phyloP scores from a whole-genome alignment of 331 rosid genomes.

The Quercus lobata region DNA sequence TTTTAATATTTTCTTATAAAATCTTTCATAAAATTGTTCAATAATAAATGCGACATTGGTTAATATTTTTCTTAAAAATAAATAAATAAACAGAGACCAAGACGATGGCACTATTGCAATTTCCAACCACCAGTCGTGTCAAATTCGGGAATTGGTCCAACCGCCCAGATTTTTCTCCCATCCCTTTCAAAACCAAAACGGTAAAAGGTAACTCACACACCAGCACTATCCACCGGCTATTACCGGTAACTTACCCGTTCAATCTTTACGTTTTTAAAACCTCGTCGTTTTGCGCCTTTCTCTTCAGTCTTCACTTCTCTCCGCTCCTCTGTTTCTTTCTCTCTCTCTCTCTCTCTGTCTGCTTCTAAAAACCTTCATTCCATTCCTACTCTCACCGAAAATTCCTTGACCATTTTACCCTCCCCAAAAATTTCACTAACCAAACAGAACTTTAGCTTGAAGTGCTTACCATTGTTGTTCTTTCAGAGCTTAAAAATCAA shows the following conservation, averaged over 20 bases:
- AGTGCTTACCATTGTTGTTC: not conserved
- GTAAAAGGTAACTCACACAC: slow-evolving; percentile 38
- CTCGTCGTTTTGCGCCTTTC: not conserved
- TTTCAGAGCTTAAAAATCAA: not conserved
- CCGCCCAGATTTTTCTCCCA: not conserved
- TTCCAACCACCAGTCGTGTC: not conserved
- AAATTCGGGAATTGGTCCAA: not conserved
- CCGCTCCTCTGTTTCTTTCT: not conserved
- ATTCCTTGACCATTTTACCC: slow-evolving; percentile 6
- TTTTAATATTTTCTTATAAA: too few relatives aligned
- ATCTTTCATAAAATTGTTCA: too few relatives aligned
- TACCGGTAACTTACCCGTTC: slow-evolving; percentile 28
- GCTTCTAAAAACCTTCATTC: not conserved
- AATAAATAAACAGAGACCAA: too few relatives aligned
- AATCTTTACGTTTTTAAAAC: slow-evolving; percentile 20
- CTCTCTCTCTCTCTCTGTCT: too few relatives aligned
- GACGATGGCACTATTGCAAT: not conserved
- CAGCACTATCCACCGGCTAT: slow-evolving; percentile 36
- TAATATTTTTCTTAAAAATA: too few relatives aligned
- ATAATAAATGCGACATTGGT: too few relatives aligned
- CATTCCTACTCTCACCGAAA: not conserved
- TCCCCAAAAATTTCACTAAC: not conserved
- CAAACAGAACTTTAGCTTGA: not conserved
- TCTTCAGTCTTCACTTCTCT: not conserved
- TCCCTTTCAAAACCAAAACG: slow-evolving; percentile 11